Base-by-base conservation (phyloP, 805 yeast genomes). In the Candida manassasensis region DNA sequence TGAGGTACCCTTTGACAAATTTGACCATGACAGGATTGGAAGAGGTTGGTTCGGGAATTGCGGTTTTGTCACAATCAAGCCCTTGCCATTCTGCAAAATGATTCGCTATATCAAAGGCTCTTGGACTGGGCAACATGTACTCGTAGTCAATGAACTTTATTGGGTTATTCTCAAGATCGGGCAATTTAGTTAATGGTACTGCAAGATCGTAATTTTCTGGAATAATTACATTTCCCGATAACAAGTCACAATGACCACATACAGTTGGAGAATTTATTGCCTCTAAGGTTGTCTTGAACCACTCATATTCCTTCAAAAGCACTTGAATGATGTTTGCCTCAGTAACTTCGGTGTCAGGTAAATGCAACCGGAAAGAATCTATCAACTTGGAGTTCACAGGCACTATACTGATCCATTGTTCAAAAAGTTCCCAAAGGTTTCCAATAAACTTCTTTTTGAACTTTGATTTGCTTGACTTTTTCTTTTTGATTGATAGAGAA, bases 21-120 rank as follows among this genome's bases (percentile, higher is more conserved):
- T 56, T 55, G 3, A 73, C 61, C 50, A 81, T 55, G 1, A 67
- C 57, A 1, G 58, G 58, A 43, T 78, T 75, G 3, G 50, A 38
- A 6, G 40, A 42, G 0, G 63, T 38, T 2, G 84, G 82, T 6
- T 54, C 49, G 0, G 87, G 87, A 26, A 83, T 79, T 6, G 71
- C 71, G 9, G 66, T 53, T 16, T 72, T 67, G 44, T 79, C 78
- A 53, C 93, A 84, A 42, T 79, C 77, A 47, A 81, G 82, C 2
- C 93, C 93, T 53, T 83, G 93, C 87, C 89, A 81, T 52, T 81
- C 88, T 52, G 79, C 78, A 43, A 81, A 75, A 55, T 81, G 88
- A 45, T 81, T 81, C 10, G 87, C 81, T 15, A 81, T 77, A 49
- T 81, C 88, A 50, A 80, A 81, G 0, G 84, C 87, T 31, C 88